A percentile compares a stretch with the other conserved stretches of the same genome.
Conservation (phyloP, 495 filamentous ascomycete genomes). For the Polyplosphaeria fusca region DNA sequence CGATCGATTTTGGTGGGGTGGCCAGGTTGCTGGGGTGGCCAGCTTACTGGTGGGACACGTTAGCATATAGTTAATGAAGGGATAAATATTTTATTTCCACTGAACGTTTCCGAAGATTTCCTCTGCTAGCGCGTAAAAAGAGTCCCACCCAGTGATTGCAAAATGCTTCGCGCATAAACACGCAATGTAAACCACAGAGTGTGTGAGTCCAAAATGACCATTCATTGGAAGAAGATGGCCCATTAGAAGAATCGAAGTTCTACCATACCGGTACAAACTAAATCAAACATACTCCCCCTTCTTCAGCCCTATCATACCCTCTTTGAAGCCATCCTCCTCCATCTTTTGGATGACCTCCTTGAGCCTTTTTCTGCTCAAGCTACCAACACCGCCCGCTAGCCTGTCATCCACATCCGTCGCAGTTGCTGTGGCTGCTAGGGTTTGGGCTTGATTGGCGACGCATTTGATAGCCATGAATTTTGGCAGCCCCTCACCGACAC, state of each 20-base stretch:
- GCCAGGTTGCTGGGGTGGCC: too few relatives aligned
- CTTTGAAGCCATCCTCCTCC: constrained; percentile 15
- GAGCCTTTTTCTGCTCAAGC: constrained; percentile 2
- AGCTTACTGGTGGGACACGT: too few relatives aligned
- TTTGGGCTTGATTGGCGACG: neutral
- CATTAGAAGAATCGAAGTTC: neutral
- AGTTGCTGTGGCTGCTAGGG: neutral
- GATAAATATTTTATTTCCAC: too few relatives aligned
- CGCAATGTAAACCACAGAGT: too few relatives aligned
- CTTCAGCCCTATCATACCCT: constrained; percentile 20
- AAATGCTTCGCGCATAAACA: too few relatives aligned
- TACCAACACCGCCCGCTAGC: constrained; percentile 16
- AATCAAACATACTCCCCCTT: constrained; percentile 17
- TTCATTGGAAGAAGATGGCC: too few relatives aligned
- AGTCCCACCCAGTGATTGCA: too few relatives aligned
- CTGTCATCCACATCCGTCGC: neutral
- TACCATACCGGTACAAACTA: neutral
- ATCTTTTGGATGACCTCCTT: constrained; percentile 6
- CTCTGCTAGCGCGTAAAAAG: too few relatives aligned
- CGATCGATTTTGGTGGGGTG: too few relatives aligned
- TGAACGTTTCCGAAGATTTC: too few relatives aligned
- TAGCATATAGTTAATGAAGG: too few relatives aligned
- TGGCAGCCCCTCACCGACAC: neutral
- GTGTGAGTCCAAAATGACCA: too few relatives aligned
- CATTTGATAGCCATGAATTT: constrained; percentile 12